Percentiles rank a stretch among this genome's conserved stretches.
Conservation (phyloP, 768 basidiomycete genomes). For the Macrolepiota albuminosa region DNA sequence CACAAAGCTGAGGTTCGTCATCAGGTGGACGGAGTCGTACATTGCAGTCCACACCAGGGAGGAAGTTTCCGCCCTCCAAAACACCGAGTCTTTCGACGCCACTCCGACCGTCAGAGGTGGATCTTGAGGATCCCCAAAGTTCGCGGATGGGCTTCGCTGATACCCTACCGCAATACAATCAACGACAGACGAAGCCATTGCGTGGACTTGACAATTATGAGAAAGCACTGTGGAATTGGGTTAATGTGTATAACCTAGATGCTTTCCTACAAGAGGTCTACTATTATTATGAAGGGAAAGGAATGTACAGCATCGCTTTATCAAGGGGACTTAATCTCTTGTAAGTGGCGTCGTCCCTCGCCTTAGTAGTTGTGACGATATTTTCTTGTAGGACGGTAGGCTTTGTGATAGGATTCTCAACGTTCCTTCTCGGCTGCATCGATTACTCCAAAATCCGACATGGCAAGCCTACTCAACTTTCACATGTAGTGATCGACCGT, state of each 20-base stretch:
- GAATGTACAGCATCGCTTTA: conserved; percentile 92
- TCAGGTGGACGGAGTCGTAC: conserved; percentile 39
- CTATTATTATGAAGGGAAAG: conserved; percentile 94
- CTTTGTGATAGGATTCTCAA: conserved; percentile 98
- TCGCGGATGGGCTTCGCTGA: conserved; percentile 18
- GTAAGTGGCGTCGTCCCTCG: conserved; percentile 46
- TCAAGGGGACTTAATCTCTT: conserved; percentile 89
- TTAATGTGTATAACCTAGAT: conserved; percentile 97
- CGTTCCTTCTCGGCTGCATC: conserved; percentile 91
- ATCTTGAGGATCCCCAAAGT: conserved; percentile 28
- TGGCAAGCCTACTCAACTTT: conserved; percentile 62
- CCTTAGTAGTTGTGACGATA: conserved; percentile 17
- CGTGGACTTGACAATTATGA: conserved; percentile 81
- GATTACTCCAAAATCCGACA: conserved; percentile 81
- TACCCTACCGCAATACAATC: conserved; percentile 25
- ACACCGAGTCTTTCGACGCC: conserved; percentile 44
- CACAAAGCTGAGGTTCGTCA: conserved; percentile 13
- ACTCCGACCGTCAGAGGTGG: conserved; percentile 62
- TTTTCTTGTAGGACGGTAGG: conserved; percentile 75
- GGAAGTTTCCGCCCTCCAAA: conserved; percentile 33
- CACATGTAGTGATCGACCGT: conserved; percentile 74
- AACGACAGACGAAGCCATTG: conserved; percentile 44
- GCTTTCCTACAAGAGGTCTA: conserved; percentile 95
- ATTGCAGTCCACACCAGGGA: conserved; percentile 44
- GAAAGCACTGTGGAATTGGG: conserved; percentile 97